Conservation (phyloP, 164 flowering plant species). For the Vitis vinifera region ASM3070453v1 NC_081806.1:2312001-2312500, state of each 20-base stretch:
- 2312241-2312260: constrained; percentile 27
- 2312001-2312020: constrained; percentile 23
- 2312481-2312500: no score
- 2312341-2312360: constrained; percentile 6
- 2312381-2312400: constrained; percentile 18
- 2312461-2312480: no score
- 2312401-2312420: constrained; percentile 26
- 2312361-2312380: constrained; percentile 5
- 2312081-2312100: constrained; percentile 11
- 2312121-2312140: constrained; percentile 1
- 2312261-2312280: constrained; percentile 36
- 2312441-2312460: constrained; percentile 10
- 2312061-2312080: no score
- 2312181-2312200: constrained; percentile 18
- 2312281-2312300: constrained; percentile 18
- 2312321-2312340: constrained; percentile 5
- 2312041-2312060: no score
- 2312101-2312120: constrained; percentile 18
- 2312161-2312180: constrained; percentile 18
- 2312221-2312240: constrained; percentile 1
- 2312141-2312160: constrained; percentile 27
- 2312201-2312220: constrained; percentile 6
- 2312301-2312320: not conserved
- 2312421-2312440: constrained; percentile 5
- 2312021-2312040: no score